These are phyloP conservation scores for Saprolegnia parasitica DNA, from an alignment of 352 stramenopile genomes.

Conservation along the genomic window DNA sequence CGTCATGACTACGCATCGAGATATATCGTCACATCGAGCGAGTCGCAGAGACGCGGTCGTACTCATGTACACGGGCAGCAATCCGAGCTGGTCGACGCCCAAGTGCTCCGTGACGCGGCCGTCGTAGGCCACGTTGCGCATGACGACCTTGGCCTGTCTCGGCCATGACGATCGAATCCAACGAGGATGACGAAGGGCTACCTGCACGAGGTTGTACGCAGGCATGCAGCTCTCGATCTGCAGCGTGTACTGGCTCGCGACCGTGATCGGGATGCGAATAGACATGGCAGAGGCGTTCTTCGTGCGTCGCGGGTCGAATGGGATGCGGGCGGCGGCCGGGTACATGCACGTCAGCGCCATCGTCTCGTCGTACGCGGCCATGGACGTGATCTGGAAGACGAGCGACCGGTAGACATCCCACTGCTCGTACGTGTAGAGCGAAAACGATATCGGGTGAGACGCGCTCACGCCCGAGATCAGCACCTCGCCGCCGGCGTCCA, in stretches of 20 bases:
- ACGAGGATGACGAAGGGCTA: slow-evolving; percentile 28
- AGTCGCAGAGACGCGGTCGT: neutral
- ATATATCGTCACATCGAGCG: no score
- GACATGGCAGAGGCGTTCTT: slow-evolving; percentile 2
- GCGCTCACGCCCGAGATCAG: slow-evolving; percentile 39
- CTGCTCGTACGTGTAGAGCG: slow-evolving; percentile 57
- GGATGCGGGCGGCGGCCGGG: slow-evolving; percentile 44
- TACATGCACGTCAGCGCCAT: slow-evolving; percentile 64
- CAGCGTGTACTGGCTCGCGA: slow-evolving; percentile 53
- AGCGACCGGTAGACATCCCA: slow-evolving; percentile 58
- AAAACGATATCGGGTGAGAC: slow-evolving; percentile 42
- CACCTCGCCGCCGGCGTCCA: slow-evolving; percentile 47
- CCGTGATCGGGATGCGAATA: slow-evolving; percentile 33
- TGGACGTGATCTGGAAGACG: slow-evolving; percentile 32
- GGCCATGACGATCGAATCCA: neutral
- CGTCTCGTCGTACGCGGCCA: slow-evolving; percentile 34
- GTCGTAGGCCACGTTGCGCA: slow-evolving; percentile 60
- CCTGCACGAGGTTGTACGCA: slow-evolving; percentile 38
- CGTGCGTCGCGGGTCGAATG: neutral
- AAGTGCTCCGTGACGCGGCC: slow-evolving; percentile 53
- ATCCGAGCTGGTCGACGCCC: slow-evolving; percentile 51
- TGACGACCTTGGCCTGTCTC: slow-evolving; percentile 24
- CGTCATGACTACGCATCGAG: slow-evolving; percentile 39
- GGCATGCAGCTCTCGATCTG: slow-evolving; percentile 55
- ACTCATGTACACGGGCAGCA: slow-evolving; percentile 59